Evolutionary conservation across 2,329 filamentous ascomycete genomes (phyloP).

Genomic region (Xenoacremonium recifei): DNA sequence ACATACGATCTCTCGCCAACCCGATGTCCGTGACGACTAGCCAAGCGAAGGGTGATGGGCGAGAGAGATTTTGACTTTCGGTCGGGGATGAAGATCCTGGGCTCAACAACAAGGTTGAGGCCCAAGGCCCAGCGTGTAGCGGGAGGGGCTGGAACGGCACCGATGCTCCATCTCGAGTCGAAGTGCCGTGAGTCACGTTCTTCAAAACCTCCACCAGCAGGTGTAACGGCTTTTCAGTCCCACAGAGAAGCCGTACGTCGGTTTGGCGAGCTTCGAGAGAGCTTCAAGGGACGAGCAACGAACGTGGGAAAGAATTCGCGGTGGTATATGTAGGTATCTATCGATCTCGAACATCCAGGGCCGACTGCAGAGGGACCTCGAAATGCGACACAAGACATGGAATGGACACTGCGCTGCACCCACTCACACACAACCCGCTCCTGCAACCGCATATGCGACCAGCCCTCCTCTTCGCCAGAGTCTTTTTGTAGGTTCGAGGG

Average conservation of each 20-base stretch:
- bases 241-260: slow-evolving; percentile 9
- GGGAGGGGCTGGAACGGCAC: slow-evolving; percentile 1
- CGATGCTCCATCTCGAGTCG: neutral
- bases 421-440: neutral
- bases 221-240: slow-evolving; percentile 2
- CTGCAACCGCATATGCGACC: neutral
- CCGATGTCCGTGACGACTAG: slow-evolving; percentile 5
- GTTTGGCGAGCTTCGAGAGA: slow-evolving; percentile 10
- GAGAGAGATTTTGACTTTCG: neutral
- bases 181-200: slow-evolving; percentile 23
- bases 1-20: slow-evolving; percentile 20
- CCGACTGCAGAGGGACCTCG: neutral
- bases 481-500: too few species aligned
- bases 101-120: too few species aligned
- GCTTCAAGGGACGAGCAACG: slow-evolving; percentile 6
- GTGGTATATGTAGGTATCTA: slow-evolving; percentile 11
- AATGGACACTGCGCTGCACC: neutral
- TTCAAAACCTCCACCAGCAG: too few species aligned
- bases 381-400: neutral
- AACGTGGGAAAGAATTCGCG: slow-evolving; percentile 4
- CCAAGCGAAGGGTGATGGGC: slow-evolving; percentile 7
- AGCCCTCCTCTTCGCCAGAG: too few species aligned
- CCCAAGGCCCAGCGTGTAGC: slow-evolving; percentile 8
- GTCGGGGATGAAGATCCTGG: slow-evolving; percentile 5
- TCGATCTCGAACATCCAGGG: slow-evolving; percentile 4